These are phyloP conservation scores for Aspergillaceae sp. DNA, from an alignment of 2,329 filamentous ascomycete genomes.

Conservation along the genomic window DNA sequence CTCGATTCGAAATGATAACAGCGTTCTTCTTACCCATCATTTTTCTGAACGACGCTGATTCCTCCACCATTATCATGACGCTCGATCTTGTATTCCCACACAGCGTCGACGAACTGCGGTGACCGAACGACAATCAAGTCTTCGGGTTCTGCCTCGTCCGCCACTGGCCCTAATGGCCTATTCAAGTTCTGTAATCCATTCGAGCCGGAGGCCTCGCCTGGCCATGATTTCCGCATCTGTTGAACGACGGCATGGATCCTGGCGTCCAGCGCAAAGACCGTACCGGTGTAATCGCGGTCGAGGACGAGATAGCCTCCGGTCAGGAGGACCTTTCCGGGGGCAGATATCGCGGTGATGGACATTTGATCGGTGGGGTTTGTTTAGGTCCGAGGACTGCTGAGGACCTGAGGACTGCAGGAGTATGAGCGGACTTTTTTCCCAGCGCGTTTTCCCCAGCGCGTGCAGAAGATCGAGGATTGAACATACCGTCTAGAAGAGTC, in stretches of 20 bases:
- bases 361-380: too few relatives aligned
- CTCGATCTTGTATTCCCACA: slow-evolving; percentile 80
- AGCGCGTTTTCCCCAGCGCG: too few relatives aligned
- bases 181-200: slow-evolving; percentile 5
- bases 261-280: slow-evolving; percentile 57
- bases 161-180: slow-evolving; percentile 4
- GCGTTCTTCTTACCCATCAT: slow-evolving; percentile 24
- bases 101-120: slow-evolving; percentile 79
- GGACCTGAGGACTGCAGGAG: not conserved
- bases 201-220: slow-evolving; percentile 4
- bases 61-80: slow-evolving; percentile 64
- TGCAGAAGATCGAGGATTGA: too few relatives aligned
- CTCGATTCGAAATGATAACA: slow-evolving; percentile 3
- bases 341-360: slow-evolving; percentile 59
- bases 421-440: too few relatives aligned
- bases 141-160: slow-evolving; percentile 49
- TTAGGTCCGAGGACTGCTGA: too few relatives aligned
- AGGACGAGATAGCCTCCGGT: slow-evolving; percentile 93
- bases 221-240: slow-evolving; percentile 38
- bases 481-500: too few relatives aligned
- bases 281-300: slow-evolving; percentile 73
- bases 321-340: slow-evolving; percentile 90
- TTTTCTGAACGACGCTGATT: slow-evolving; percentile 63
- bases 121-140: slow-evolving; percentile 76
- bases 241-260: slow-evolving; percentile 54